Percentiles rank a stretch among this genome's conserved stretches.
phyloP scores from a whole-genome alignment of 371 early-diverging fungal species.

The Mortierella sp. region DNA sequence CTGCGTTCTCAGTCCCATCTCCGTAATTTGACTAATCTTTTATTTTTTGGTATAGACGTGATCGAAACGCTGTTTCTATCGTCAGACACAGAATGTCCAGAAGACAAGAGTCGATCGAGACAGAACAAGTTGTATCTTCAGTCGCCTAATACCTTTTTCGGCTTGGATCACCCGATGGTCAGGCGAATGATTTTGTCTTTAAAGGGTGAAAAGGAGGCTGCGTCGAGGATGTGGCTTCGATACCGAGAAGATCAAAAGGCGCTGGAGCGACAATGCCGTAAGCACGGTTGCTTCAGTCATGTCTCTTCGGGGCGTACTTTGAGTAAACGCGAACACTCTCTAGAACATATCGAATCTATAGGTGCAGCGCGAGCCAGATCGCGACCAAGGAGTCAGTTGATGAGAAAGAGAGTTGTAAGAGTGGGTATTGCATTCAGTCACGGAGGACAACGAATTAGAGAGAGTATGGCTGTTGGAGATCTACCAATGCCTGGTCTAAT shows the following conservation, averaged over 20 bases:
- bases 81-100: not conserved
- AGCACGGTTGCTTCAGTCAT: not conserved
- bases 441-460: not conserved
- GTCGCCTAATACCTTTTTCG: conserved; percentile 20
- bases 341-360: not conserved
- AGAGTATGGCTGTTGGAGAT: not conserved
- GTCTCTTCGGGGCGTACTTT: not conserved
- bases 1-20: not conserved
- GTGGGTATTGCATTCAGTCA: conserved; percentile 13
- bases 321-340: not conserved
- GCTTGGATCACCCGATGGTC: conserved; percentile 14
- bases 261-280: conserved; percentile 12
- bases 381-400: conserved; percentile 1
- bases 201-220: conserved; percentile 10
- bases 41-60: not conserved
- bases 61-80: conserved; percentile 16
- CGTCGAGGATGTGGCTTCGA: conserved; percentile 24
- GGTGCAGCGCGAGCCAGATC: conserved; percentile 24
- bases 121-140: conserved; percentile 6
- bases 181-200: conserved; percentile 14
- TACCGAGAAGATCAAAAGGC: conserved; percentile 15
- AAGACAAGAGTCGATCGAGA: not conserved
- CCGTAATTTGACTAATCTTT: not conserved
- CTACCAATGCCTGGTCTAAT: not conserved
- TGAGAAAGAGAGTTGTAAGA: conserved; percentile 12